These are phyloP conservation scores for Boletus semigastroideus DNA, from an alignment of 1,284 basidiomycete species.

Conservation along the genomic window DNA sequence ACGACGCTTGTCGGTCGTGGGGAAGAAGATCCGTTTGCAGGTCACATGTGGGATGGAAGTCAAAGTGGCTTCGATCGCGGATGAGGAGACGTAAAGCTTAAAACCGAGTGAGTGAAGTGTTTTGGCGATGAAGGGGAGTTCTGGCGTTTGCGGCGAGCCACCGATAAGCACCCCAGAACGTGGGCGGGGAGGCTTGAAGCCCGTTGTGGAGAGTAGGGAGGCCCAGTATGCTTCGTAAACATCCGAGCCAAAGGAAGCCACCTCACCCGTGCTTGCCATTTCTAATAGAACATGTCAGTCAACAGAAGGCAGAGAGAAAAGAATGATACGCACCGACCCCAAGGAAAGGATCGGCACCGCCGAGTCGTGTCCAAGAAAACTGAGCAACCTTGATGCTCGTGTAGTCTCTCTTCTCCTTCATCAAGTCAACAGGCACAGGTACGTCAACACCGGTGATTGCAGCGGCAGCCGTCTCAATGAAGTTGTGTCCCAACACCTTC, in stretches of 20 bases:
- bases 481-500: slow-evolving; percentile 96
- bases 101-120: slow-evolving; percentile 80
- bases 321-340: slow-evolving; percentile 72
- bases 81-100: slow-evolving; percentile 89
- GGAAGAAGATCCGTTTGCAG: slow-evolving; percentile 93
- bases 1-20: slow-evolving; percentile 95
- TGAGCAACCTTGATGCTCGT: slow-evolving; percentile 97
- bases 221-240: slow-evolving; percentile 98
- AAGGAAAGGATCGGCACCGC: slow-evolving; percentile 94
- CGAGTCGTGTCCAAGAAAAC: slow-evolving; percentile 97
- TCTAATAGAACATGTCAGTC: slow-evolving; percentile 46
- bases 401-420: slow-evolving; percentile 90
- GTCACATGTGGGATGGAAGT: slow-evolving; percentile 78
- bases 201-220: slow-evolving; percentile 83
- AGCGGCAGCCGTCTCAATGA: slow-evolving; percentile 91
- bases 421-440: slow-evolving; percentile 91
- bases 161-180: slow-evolving; percentile 86
- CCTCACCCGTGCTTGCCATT: slow-evolving; percentile 99
- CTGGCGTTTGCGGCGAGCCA: slow-evolving; percentile 80
- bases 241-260: slow-evolving; percentile 95
- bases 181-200: slow-evolving; percentile 85
- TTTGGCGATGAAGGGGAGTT: slow-evolving; percentile 81
- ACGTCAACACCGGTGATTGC: slow-evolving; percentile 92
- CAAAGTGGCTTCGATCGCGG: slow-evolving; percentile 79
- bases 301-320: background rate